A percentile compares a stretch with the other conserved stretches of the same genome.
These are phyloP conservation scores for Cynanchum wilfordii DNA, from an alignment of 257 asterid species.

Conservation along the genomic window DNA sequence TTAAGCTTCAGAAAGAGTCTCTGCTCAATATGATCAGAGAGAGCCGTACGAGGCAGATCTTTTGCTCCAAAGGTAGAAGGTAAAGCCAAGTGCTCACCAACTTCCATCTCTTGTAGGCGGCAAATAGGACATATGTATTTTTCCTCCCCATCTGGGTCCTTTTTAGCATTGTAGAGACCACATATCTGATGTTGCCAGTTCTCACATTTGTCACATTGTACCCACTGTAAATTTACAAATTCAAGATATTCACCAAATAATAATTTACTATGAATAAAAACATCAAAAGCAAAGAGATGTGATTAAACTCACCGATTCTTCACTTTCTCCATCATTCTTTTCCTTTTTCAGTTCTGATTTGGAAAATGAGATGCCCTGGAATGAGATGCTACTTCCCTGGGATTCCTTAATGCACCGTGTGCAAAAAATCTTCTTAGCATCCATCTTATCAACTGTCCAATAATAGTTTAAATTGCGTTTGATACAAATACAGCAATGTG, in stretches of 20 bases:
- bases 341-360: conserved; percentile 40
- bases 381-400: conserved; percentile 39
- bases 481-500: conserved; percentile 39
- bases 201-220: conserved; percentile 60
- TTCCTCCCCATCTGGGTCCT: conserved; percentile 43
- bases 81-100: conserved; percentile 27
- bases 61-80: conserved; percentile 41
- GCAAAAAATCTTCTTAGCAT: conserved; percentile 38
- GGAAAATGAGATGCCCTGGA: conserved; percentile 40
- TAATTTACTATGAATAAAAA: conserved; percentile 2
- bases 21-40: conserved; percentile 63
- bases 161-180: conserved; percentile 53
- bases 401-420: conserved; percentile 38
- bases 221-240: conserved; percentile 55
- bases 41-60: conserved; percentile 64
- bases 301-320: conserved; percentile 47
- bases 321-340: conserved; percentile 33
- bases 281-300: conserved; percentile 12
- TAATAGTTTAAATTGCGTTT: conserved; percentile 39
- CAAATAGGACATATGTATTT: conserved; percentile 55
- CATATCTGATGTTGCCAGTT: conserved; percentile 75
- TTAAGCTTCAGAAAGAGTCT: conserved; percentile 51
- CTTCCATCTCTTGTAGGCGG: conserved; percentile 40
- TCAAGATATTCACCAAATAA: conserved; percentile 10
- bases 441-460: conserved; percentile 32